A percentile compares a stretch with the other conserved stretches of the same genome.
These are phyloP conservation scores for Suillus americanus DNA, from an alignment of 768 basidiomycete species.

Conservation along the genomic window DNA sequence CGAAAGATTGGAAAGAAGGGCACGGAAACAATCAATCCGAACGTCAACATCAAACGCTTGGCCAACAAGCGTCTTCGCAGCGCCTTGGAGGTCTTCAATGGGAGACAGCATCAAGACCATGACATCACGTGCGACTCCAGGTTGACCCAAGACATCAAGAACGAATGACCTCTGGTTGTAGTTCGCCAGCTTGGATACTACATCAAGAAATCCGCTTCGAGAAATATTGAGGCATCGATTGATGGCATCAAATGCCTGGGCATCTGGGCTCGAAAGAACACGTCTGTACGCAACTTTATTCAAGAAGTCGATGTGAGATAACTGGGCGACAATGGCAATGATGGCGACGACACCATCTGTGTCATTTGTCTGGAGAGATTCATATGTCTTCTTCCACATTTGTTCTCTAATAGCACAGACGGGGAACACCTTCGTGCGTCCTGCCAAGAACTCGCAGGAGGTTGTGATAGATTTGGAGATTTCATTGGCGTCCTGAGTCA, in stretches of 20 bases:
- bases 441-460: conserved; percentile 36
- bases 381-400: conserved; percentile 72
- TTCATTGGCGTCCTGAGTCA: conserved; percentile 35
- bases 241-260: conserved; percentile 48
- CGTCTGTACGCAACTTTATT: conserved; percentile 49
- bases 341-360: conserved; percentile 56
- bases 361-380: conserved; percentile 57
- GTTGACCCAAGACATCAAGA: conserved; percentile 52
- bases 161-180: conserved; percentile 52
- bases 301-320: conserved; percentile 68
- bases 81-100: conserved; percentile 65
- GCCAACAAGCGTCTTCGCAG: conserved; percentile 78
- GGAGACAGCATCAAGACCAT: conserved; percentile 82
- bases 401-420: conserved; percentile 47
- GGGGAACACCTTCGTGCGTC: conserved; percentile 29
- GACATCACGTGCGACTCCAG: conserved; percentile 58
- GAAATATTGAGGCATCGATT: conserved; percentile 60
- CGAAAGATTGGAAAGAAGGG: conserved; percentile 67
- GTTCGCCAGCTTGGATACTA: conserved; percentile 66
- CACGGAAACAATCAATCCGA: conserved; percentile 84
- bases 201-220: conserved; percentile 60
- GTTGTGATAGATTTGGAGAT: conserved; percentile 30
- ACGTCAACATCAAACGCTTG: conserved; percentile 89
- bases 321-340: conserved; percentile 54
- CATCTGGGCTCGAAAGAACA: conserved; percentile 32